A percentile compares a stretch with the other conserved stretches of the same genome.
Evolutionary conservation across 768 basidiomycete species (phyloP).

Genomic region (Strobilomyces dryophilus): DNA sequence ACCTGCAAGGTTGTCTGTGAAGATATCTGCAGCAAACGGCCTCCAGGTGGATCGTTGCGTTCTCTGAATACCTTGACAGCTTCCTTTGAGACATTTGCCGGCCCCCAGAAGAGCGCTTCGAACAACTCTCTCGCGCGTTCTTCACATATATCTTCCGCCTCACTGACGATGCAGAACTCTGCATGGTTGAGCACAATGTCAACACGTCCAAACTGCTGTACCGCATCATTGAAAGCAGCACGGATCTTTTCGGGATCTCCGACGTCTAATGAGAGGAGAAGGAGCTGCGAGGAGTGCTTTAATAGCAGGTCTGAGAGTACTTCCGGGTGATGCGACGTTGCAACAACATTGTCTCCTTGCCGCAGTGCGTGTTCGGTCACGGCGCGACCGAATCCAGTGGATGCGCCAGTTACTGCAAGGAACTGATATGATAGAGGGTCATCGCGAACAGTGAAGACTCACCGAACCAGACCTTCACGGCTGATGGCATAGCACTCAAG

Average conservation of each 20-base stretch:
- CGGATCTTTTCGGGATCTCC: slow-evolving; percentile 28
- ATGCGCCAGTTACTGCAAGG: slow-evolving; percentile 38
- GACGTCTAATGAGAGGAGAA: slow-evolving; percentile 40
- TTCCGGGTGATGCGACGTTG: slow-evolving; percentile 35
- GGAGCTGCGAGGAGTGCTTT: slow-evolving; percentile 30
- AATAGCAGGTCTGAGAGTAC: slow-evolving; percentile 27
- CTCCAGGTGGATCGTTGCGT: slow-evolving; percentile 36
- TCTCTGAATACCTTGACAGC: slow-evolving; percentile 36
- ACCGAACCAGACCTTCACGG: slow-evolving; percentile 25
- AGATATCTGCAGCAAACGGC: slow-evolving; percentile 36
- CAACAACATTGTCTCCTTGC: slow-evolving; percentile 39
- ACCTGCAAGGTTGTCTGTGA: slow-evolving; percentile 28
- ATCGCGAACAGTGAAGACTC: neutral
- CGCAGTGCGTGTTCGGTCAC: slow-evolving; percentile 33
- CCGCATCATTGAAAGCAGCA: slow-evolving; percentile 32
- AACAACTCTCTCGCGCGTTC: slow-evolving; percentile 34
- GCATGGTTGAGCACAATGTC: slow-evolving; percentile 49
- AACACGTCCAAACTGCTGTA: slow-evolving; percentile 37
- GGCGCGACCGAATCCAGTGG: slow-evolving; percentile 36
- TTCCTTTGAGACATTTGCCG: slow-evolving; percentile 29
- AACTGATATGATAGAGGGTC: neutral
- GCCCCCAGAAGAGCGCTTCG: slow-evolving; percentile 39
- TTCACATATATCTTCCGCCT: slow-evolving; percentile 36
- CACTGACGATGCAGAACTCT: slow-evolving; percentile 26
- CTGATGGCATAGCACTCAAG: slow-evolving; percentile 1